phyloP scores from a whole-genome alignment of 805 yeast species.

The Kazachstania bromeliacearum region DNA sequence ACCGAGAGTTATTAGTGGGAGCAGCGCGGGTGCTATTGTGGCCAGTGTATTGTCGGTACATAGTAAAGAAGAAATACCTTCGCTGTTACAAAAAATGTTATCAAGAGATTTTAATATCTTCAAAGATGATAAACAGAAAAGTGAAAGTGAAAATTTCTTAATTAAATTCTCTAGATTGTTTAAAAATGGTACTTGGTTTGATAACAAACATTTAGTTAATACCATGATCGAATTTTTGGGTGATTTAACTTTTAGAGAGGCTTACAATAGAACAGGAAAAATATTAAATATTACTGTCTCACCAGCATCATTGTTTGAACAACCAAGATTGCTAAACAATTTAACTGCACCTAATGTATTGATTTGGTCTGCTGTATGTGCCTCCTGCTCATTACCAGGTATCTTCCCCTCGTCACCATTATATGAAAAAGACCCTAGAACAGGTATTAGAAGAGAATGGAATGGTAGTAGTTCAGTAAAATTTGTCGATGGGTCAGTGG shows the following conservation, averaged over 20 bases:
- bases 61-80: conserved; percentile 60
- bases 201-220: conserved; percentile 54
- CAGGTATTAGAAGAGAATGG: conserved; percentile 74
- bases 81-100: conserved; percentile 38
- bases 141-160: conserved; percentile 42
- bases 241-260: conserved; percentile 84
- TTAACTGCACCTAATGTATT: conserved; percentile 70
- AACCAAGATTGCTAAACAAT: conserved; percentile 70
- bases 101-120: conserved; percentile 42
- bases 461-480: conserved; percentile 54
- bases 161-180: conserved; percentile 47
- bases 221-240: conserved; percentile 76
- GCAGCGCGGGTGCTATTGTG: conserved; percentile 89
- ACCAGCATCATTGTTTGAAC: conserved; percentile 80
- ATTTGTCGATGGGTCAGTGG: conserved; percentile 92
- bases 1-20: conserved; percentile 84
- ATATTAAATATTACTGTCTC: conserved; percentile 88
- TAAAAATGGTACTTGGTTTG: conserved; percentile 84
- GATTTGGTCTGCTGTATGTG: conserved; percentile 81
- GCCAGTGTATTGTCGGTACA: conserved; percentile 82
- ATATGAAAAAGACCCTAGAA: conserved; percentile 67
- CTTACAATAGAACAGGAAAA: conserved; percentile 84
- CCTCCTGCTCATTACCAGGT: conserved; percentile 88
- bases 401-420: conserved; percentile 76
- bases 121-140: conserved; percentile 41